phyloP scores from a whole-genome alignment of 139 green algal species.

The Tetradesmus obliquus region DNA sequence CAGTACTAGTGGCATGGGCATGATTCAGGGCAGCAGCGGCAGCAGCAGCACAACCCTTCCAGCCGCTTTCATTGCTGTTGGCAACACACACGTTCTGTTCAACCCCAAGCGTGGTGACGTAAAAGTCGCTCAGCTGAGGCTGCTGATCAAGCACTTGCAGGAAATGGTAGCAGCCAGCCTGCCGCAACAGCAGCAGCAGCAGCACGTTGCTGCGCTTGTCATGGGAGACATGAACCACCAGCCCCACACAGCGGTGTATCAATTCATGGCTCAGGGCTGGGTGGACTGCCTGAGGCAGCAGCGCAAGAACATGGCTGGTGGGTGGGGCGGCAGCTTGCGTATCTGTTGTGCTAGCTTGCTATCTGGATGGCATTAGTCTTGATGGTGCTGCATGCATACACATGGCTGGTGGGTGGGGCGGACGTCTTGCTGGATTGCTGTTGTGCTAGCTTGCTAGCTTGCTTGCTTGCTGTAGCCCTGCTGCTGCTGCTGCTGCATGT shows the following conservation, averaged over 20 bases:
- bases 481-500: background rate
- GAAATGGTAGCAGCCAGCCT: background rate
- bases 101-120: conserved; percentile 92
- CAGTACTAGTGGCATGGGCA: background rate
- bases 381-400: background rate
- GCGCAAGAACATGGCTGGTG: conserved; percentile 32
- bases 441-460: background rate
- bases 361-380: no score
- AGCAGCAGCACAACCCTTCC: background rate
- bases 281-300: conserved; percentile 45
- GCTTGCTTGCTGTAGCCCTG: background rate
- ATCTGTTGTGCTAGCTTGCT: no score
- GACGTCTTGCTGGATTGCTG: background rate
- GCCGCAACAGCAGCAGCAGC: background rate
- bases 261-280: conserved; percentile 24
- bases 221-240: conserved; percentile 30
- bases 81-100: conserved; percentile 94
- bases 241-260: conserved; percentile 36
- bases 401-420: background rate
- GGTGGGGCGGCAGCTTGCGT: background rate
- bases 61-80: conserved; percentile 57
- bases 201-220: background rate
- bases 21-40: background rate
- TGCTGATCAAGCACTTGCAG: conserved; percentile 36
- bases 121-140: conserved; percentile 71